Percentiles rank a stretch among this genome's conserved stretches.
phyloP scores from a whole-genome alignment of 495 filamentous ascomycete species.

The Polyplosphaeria fusca region DNA sequence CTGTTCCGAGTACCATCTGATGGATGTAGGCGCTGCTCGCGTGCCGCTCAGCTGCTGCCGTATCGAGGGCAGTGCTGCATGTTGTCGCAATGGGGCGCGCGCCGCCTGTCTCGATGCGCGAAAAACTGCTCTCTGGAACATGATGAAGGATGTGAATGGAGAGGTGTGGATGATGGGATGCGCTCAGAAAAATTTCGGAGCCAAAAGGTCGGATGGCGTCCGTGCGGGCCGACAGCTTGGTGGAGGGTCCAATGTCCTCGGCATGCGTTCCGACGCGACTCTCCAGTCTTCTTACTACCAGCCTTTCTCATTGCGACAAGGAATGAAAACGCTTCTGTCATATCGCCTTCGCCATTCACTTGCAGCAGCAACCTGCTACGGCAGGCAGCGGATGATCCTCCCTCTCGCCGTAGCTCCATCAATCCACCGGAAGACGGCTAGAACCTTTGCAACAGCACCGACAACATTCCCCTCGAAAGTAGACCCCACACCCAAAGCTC shows the following conservation, averaged over 20 bases:
- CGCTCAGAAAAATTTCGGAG: constrained; percentile 11
- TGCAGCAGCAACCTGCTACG: too few species aligned
- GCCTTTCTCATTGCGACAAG: too few species aligned
- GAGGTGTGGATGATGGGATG: constrained; percentile 1
- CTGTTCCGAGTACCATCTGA: constrained; percentile 32
- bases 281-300: too few species aligned
- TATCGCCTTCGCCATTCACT: too few species aligned
- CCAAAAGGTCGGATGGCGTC: background rate
- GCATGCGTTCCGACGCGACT: constrained; percentile 7
- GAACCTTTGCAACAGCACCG: background rate
- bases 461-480: too few species aligned
- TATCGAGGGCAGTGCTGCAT: constrained; percentile 14
- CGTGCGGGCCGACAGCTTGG: constrained; percentile 12
- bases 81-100: constrained; percentile 3
- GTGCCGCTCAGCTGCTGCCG: constrained; percentile 2
- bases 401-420: too few species aligned
- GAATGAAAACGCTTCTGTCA: too few species aligned
- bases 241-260: background rate
- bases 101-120: constrained; percentile 17
- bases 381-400: too few species aligned
- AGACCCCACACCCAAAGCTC: too few species aligned
- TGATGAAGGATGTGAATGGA: constrained; percentile 8
- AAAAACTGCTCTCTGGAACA: constrained; percentile 33
- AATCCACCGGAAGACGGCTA: background rate
- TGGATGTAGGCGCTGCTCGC: constrained; percentile 7